Evolutionary conservation across 306 rosid species (phyloP).

Genomic region (Vicia faba): DNA sequence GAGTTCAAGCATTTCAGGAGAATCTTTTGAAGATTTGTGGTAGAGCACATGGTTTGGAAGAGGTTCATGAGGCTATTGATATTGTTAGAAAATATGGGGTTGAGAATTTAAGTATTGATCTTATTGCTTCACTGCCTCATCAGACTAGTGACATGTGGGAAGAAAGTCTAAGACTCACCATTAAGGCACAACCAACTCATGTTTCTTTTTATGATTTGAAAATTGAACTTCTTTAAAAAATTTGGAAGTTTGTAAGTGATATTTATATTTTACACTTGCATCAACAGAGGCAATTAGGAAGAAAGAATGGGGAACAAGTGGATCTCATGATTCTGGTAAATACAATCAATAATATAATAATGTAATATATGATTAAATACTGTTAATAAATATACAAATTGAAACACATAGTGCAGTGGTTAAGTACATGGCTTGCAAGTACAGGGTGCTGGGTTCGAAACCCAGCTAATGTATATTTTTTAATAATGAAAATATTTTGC

Average conservation of each 20-base stretch:
- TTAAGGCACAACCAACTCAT: conserved; percentile 71
- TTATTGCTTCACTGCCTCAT: conserved; percentile 86
- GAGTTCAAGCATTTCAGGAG: conserved; percentile 94
- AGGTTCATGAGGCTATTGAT: conserved; percentile 76
- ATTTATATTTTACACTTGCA: neutral
- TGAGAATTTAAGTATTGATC: conserved; percentile 89
- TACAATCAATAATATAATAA: conserved; percentile 80
- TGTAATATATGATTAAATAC: too few species aligned
- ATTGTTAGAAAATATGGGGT: conserved; percentile 68
- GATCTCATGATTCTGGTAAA: conserved; percentile 81
- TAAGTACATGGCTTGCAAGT: too few species aligned
- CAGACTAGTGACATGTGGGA: conserved; percentile 84
- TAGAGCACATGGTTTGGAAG: conserved; percentile 80
- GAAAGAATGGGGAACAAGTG: conserved; percentile 79
- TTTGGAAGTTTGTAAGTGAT: conserved; percentile 75
- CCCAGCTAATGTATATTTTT: too few species aligned
- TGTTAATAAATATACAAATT: too few species aligned
- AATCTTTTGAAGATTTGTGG: conserved; percentile 79
- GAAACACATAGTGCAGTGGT: too few species aligned
- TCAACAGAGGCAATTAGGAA: conserved; percentile 70
- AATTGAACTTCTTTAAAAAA: conserved; percentile 76
- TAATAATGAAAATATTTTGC: too few species aligned
- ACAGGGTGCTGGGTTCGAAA: too few species aligned
- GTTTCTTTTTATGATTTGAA: conserved; percentile 91
- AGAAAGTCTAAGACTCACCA: conserved; percentile 71